Evolutionary conservation across 345 rosid genomes (phyloP), one percentile per base, ranked within the genome.

Genomic region (Eutrema heterophyllum): DNA sequence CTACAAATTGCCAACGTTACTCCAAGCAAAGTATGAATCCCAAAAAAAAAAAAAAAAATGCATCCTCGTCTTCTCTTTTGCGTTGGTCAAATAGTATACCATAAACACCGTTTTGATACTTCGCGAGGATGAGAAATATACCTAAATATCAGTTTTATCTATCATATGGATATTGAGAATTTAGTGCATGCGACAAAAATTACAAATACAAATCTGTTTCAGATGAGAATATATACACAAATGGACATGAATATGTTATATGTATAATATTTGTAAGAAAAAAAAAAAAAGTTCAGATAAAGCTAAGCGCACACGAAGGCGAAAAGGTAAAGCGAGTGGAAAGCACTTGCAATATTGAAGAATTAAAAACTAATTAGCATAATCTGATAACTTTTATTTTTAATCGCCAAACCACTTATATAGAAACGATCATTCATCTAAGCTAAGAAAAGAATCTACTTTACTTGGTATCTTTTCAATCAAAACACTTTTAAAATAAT

Each of bases 381-480:
- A 64, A 32, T 10, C 3, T 32, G 40, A 11, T 10, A 58, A 9
- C 1, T 55, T 26, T 72, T 35, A 26, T 7, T 49, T 56, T 39
- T 46, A 14, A 41, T 63, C 27, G n/a, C 24, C 18, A 62, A 44
- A 55, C 52, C 70, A 53, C 44, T 38, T 44, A 48, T 38, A 35
- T 63, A 76, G 29, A 63, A 54, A 70, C 66, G 32, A 70, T 3
- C 45, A 46, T n/a, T 69, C 72, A 71, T 64, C 72, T 24, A 30
- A 40, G 80, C 67, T 70, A 77, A 77, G 80, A 15, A 77, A 77
- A 6, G 76, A 77, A 77, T 77, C 72, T 77, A 57, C 76, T 77
- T 77, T 77, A 77, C 21, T 32, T 71, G 29, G 40, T 50, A 70
- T 71, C 53, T 46, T 64, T 77, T 32, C 40, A 21, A 64, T 6